phyloP scores from a whole-genome alignment of 2,329 filamentous ascomycete species.

The Parafenestella ontariensis region DNA sequence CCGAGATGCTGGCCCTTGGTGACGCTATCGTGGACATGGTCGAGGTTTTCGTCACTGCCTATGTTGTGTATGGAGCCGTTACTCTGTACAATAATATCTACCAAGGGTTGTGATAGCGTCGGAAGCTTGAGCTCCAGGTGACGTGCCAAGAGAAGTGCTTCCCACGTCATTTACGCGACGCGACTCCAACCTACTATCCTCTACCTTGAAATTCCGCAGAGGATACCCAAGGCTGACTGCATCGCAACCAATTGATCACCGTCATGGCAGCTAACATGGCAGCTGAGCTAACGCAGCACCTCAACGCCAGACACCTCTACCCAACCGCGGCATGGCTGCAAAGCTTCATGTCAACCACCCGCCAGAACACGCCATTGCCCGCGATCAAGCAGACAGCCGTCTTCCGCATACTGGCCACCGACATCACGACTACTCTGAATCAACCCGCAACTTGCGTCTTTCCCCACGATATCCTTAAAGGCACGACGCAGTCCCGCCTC shows the following conservation, averaged over 20 bases:
- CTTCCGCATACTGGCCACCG: conserved; percentile 78
- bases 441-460: conserved; percentile 56
- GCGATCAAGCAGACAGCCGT: conserved; percentile 80
- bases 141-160: conserved; percentile 30
- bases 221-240: neutral
- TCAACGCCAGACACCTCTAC: conserved; percentile 60
- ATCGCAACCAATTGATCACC: conserved; percentile 8
- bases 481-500: conserved; percentile 62
- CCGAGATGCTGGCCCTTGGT: conserved; percentile 65
- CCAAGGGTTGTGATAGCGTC: neutral
- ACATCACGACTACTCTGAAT: conserved; percentile 70
- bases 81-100: no score
- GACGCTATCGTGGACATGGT: conserved; percentile 67
- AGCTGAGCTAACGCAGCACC: conserved; percentile 60
- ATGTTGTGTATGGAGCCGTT: neutral
- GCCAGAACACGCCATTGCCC: conserved; percentile 66
- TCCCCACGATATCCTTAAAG: conserved; percentile 64
- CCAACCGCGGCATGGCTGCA: conserved; percentile 69
- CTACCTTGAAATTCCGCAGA: no score
- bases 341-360: conserved; percentile 64
- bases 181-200: conserved; percentile 19
- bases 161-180: conserved; percentile 36
- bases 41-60: neutral
- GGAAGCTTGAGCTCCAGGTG: conserved; percentile 4
- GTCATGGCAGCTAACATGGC: conserved; percentile 38